A percentile compares a stretch with the other conserved stretches of the same genome.
Evolutionary conservation across 1,284 basidiomycete genomes (phyloP).

Genomic region (Cryptococcus maquisensis): DNA sequence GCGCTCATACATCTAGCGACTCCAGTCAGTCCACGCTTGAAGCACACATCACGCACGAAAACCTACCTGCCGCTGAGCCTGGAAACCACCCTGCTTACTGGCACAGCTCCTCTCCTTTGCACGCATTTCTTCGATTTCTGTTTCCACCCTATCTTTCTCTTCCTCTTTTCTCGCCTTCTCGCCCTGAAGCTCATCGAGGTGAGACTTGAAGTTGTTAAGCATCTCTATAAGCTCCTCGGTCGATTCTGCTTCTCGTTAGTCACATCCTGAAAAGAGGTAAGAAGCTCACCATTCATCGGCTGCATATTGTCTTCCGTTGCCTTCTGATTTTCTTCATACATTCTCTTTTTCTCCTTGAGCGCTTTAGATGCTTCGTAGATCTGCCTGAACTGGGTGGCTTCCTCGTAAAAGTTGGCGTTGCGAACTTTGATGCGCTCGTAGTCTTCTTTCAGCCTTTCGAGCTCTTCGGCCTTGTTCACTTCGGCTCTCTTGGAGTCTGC

Average conservation of each 20-base stretch:
- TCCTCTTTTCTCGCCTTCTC: conserved; percentile 36
- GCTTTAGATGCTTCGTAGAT: conserved; percentile 70
- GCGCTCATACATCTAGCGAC: conserved; percentile 64
- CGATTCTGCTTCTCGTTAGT: conserved; percentile 55
- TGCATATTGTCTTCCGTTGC: conserved; percentile 57
- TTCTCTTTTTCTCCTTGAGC: conserved; percentile 64
- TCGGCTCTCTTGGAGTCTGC: background rate
- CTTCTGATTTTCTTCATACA: conserved; percentile 60
- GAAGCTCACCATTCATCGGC: conserved; percentile 62
- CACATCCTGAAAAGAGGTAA: background rate
- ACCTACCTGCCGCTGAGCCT: conserved; percentile 42
- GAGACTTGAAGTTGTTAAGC: conserved; percentile 65
- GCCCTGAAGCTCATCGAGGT: conserved; percentile 32
- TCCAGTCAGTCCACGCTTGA: background rate
- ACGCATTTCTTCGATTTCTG: conserved; percentile 33
- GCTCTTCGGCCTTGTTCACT: conserved; percentile 63
- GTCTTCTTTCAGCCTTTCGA: conserved; percentile 65
- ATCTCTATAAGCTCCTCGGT: conserved; percentile 70
- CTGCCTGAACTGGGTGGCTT: conserved; percentile 77
- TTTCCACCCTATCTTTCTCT: conserved; percentile 35
- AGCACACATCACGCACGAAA: too few relatives aligned
- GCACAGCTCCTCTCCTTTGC: conserved; percentile 31
- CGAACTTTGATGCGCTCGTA: conserved; percentile 65
- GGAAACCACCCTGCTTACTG: conserved; percentile 36
- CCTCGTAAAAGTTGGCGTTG: conserved; percentile 78